phyloP scores from a whole-genome alignment of 1,284 basidiomycete species.

The Ustanciosporium gigantosporum region DNA sequence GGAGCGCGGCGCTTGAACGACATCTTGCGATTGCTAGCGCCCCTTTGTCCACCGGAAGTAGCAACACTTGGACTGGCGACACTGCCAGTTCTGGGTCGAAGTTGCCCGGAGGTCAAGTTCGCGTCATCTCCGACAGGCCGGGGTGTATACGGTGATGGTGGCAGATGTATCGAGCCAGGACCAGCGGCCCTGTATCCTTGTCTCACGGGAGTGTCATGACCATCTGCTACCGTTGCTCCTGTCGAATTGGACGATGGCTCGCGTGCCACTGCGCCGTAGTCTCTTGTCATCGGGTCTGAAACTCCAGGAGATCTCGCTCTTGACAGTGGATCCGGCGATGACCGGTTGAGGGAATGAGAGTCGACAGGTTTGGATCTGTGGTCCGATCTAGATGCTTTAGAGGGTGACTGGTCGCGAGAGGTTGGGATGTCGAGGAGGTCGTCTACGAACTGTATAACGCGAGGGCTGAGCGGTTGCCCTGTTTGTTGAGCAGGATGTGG shows the following conservation, averaged over 20 bases:
- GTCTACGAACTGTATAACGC: conserved; percentile 30
- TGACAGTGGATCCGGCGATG: conserved; percentile 17
- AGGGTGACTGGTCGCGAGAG: conserved; percentile 16
- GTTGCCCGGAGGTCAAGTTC: conserved; percentile 3
- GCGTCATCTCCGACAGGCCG: no score
- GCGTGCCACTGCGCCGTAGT: conserved; percentile 12
- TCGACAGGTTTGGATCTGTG: not conserved
- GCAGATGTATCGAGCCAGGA: conserved; percentile 27
- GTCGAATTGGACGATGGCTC: conserved; percentile 1
- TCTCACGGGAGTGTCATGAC: not conserved
- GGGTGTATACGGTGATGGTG: conserved; percentile 19
- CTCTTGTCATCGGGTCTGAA: conserved; percentile 7
- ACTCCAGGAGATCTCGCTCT: conserved; percentile 6
- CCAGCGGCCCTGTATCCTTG: conserved; percentile 24
- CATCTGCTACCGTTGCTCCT: not conserved
- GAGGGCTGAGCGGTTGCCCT: conserved; percentile 16
- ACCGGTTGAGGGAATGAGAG: conserved; percentile 3
- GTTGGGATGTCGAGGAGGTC: conserved; percentile 7
- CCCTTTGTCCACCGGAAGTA: conserved; percentile 1
- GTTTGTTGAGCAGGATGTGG: no score
- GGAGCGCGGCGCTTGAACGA: conserved; percentile 37
- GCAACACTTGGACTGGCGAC: no score
- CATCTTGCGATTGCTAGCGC: conserved; percentile 13
- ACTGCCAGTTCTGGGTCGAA: no score
- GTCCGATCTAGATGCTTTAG: conserved; percentile 1